Percentiles rank a stretch among this genome's conserved stretches.
Conservation (phyloP, 1,284 basidiomycete species). For the Exobasidium rhododendri region DNA sequence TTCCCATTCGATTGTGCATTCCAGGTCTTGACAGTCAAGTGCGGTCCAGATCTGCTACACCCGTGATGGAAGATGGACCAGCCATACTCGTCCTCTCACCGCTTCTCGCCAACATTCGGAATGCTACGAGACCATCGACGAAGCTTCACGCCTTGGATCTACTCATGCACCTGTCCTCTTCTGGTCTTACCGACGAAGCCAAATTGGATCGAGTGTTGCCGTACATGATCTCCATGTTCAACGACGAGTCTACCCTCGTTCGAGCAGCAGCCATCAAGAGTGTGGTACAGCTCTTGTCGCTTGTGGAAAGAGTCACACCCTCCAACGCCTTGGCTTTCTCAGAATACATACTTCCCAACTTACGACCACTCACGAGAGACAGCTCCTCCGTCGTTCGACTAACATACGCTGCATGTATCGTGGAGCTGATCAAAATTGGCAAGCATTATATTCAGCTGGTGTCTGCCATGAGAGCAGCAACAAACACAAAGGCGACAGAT, state of each 20-base stretch:
- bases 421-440: conserved; percentile 77
- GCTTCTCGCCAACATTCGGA: conserved; percentile 83
- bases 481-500: conserved; percentile 70
- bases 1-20: conserved; percentile 36
- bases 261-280: conserved; percentile 75
- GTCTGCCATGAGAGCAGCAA: conserved; percentile 74
- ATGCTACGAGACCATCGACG: conserved; percentile 79
- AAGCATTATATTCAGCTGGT: conserved; percentile 84
- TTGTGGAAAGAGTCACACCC: conserved; percentile 81
- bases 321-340: conserved; percentile 81
- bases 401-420: conserved; percentile 82
- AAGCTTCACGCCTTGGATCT: conserved; percentile 82
- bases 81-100: conserved; percentile 77
- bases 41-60: conserved; percentile 15
- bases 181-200: conserved; percentile 84
- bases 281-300: conserved; percentile 76
- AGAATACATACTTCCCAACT: conserved; percentile 91
- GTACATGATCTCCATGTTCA: conserved; percentile 80
- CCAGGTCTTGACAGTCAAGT: conserved; percentile 32
- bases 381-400: conserved; percentile 81
- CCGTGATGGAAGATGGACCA: conserved; percentile 64
- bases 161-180: conserved; percentile 72
- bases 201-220: conserved; percentile 92
- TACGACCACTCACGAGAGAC: conserved; percentile 76
- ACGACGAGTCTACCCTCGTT: conserved; percentile 78